Conservation (phyloP, 2,329 filamentous ascomycete genomes). For the Penicillium sp. region DNA sequence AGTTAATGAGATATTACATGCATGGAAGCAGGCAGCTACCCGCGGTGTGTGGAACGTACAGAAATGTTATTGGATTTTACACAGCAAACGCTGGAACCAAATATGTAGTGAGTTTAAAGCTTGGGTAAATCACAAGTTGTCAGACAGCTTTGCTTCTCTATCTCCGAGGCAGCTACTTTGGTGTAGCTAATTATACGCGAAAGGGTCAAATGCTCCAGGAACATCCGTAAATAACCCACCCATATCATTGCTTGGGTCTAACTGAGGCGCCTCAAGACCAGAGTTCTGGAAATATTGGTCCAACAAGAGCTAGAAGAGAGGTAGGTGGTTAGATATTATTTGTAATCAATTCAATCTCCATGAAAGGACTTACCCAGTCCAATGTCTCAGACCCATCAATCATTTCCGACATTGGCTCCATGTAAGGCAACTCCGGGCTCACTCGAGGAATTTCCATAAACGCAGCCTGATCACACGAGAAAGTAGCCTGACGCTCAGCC, state of each 20-base stretch:
- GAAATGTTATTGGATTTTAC: background rate
- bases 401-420: slow-evolving; percentile 20
- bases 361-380: slow-evolving; percentile 15
- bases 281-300: slow-evolving; percentile 13
- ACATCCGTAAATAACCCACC: background rate
- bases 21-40: background rate
- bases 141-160: background rate
- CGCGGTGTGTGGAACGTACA: background rate
- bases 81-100: background rate
- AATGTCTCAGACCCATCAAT: slow-evolving; percentile 20
- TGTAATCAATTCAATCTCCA: background rate
- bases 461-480: background rate
- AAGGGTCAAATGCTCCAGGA: background rate
- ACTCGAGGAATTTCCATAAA: background rate
- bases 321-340: background rate
- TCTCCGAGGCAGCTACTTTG: background rate
- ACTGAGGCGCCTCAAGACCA: background rate
- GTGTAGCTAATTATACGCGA: background rate
- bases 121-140: background rate
- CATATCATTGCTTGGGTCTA: background rate
- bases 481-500: slow-evolving; percentile 1
- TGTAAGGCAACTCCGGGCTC: slow-evolving; percentile 9
- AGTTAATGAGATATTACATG: background rate
- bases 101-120: background rate
- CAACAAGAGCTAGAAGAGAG: background rate